Percentiles rank a stretch among this genome's conserved stretches.
Evolutionary conservation across 208 protist species (phyloP).

Genomic region (Blechomonas ayalai): DNA sequence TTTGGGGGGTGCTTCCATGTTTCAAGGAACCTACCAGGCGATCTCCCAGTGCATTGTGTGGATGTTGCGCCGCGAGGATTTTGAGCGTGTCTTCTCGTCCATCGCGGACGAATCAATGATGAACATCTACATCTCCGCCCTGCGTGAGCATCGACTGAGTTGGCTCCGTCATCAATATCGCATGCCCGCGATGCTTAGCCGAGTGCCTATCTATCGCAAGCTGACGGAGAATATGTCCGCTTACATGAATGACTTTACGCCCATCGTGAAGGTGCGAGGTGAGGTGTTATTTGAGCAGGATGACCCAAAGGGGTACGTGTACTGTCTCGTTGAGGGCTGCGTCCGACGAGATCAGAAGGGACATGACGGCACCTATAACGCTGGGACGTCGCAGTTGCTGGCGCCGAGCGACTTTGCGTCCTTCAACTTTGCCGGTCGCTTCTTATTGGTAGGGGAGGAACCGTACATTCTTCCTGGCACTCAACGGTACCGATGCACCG

Average conservation of each 20-base stretch:
- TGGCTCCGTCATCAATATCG: slow-evolving; percentile 36
- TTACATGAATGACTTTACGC: slow-evolving; percentile 64
- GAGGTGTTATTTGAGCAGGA: slow-evolving; percentile 72
- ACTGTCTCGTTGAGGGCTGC: slow-evolving; percentile 72
- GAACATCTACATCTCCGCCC: slow-evolving; percentile 28
- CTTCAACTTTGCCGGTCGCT: slow-evolving; percentile 51
- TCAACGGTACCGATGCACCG: slow-evolving; percentile 68
- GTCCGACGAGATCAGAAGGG: slow-evolving; percentile 40
- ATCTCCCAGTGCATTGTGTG: slow-evolving; percentile 79
- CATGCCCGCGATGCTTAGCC: slow-evolving; percentile 24
- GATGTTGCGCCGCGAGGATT: slow-evolving; percentile 40
- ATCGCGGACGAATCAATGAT: slow-evolving; percentile 58
- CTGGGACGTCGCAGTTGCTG: slow-evolving; percentile 39
- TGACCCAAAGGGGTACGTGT: slow-evolving; percentile 59
- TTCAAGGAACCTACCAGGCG: slow-evolving; percentile 47
- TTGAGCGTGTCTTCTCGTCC: slow-evolving; percentile 49
- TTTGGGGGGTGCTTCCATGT: slow-evolving; percentile 47
- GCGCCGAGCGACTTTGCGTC: slow-evolving; percentile 44
- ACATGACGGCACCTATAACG: slow-evolving; percentile 27
- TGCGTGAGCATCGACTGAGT: slow-evolving; percentile 37
- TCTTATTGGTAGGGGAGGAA: slow-evolving; percentile 78
- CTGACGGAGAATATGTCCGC: slow-evolving; percentile 16
- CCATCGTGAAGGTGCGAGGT: slow-evolving; percentile 52
- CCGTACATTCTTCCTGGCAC: slow-evolving; percentile 63
- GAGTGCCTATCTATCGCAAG: slow-evolving; percentile 77